Evolutionary conservation across 2,329 filamentous ascomycete species (phyloP).

Genomic region (Aspergillus texensis): DNA sequence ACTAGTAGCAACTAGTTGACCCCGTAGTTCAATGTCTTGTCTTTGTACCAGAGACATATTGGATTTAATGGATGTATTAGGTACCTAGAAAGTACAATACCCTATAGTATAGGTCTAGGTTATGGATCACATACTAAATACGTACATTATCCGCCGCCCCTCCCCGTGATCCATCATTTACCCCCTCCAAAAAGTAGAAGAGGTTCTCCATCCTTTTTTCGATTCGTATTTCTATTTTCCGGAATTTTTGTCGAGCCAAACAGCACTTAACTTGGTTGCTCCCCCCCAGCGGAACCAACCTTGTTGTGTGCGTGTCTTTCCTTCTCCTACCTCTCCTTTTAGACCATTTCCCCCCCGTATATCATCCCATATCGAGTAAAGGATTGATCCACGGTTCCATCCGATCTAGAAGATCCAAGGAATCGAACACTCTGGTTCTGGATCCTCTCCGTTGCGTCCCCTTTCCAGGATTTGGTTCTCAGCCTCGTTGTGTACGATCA

Average conservation of each 20-base stretch:
- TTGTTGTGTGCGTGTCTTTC: background rate
- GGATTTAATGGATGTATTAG: background rate
- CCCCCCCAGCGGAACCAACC: background rate
- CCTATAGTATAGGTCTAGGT: background rate
- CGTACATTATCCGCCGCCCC: constrained; percentile 1
- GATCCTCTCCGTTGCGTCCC: constrained; percentile 2
- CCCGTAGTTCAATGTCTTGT: background rate
- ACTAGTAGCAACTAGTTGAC: background rate
- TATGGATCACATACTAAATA: background rate
- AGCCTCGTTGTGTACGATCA: background rate
- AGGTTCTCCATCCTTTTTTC: background rate
- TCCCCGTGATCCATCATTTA: constrained; percentile 2
- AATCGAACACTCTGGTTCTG: constrained; percentile 1
- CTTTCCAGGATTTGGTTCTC: background rate
- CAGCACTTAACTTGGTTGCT: background rate
- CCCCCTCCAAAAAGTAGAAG: background rate
- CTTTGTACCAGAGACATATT: background rate
- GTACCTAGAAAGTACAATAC: background rate
- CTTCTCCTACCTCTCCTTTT: constrained; percentile 1
- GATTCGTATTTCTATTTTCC: background rate
- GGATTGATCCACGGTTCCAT: constrained; percentile 4
- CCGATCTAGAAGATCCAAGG: constrained; percentile 7
- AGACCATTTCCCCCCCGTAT: background rate
- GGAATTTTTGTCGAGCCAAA: background rate
- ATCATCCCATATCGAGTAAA: constrained; percentile 3